Base-by-base conservation (phyloP, 1,139 yeast species). In the Protomyces arabidopsidicola region DNA sequence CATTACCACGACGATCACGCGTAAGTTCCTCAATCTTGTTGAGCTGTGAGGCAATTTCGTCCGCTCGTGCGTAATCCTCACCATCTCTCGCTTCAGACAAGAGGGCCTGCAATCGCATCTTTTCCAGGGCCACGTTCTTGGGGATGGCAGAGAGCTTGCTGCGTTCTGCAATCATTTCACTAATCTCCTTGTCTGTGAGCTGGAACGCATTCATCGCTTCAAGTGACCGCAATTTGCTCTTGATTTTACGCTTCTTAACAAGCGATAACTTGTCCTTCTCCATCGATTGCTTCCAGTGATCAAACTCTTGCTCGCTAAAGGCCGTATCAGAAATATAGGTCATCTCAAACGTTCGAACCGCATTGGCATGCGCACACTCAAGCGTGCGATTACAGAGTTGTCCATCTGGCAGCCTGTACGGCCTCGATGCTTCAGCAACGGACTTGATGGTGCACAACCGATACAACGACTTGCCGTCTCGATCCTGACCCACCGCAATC, bases 401-500 rank as follows among this genome's bases (percentile, higher is more conserved):
- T 5, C 67, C 67, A 27, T 55, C 67, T 10, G 62, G 62, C 51
- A 65, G 57, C 16, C 55, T 39, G 38, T 65, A 65, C 5, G 66
- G 52, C 77, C 73, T 87, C 87, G 31, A 85, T 82, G 68, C 79
- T 84, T 58, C 58, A 65, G 51, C 84, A 76, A 55, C 82, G 81
- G 84, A 87, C 68, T 84, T 86, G 61, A 95, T 84, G 72, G 84
- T 87, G 55, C 93, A 96, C 83, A 91, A 82, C 70, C 97, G 81
- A 75, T 93, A 93, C 67, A 84, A 82, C 69, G 78, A 77, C 55
- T 86, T 83, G 6, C 85, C 83, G 58, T 84, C 81, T 63, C 80
- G 81, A 71, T 87, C 88, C 52, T 78, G 72, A 3, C 96, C 97
- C 66, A 91, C 82, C 72, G 90, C 89, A 63, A 93, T 84, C 69